Conservation (phyloP, 2,329 filamentous ascomycete species). For the Verruconis gallopava region DNA sequence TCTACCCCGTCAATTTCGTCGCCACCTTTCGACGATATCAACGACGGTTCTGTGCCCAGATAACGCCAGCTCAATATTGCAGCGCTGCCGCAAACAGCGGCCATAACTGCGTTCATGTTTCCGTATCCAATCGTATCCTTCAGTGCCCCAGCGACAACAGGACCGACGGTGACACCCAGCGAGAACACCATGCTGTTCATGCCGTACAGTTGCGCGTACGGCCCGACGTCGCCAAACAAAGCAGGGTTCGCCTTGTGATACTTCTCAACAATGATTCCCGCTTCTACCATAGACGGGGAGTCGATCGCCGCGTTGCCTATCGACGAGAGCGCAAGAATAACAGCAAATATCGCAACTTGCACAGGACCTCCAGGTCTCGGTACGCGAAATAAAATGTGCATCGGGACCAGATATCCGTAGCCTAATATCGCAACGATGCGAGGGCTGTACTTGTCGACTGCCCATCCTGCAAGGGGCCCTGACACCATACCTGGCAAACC, state of each 20-base stretch:
- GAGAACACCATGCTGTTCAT: constrained; percentile 52
- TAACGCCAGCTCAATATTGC: constrained; percentile 17
- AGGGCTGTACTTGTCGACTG: constrained; percentile 33
- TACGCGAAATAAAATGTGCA: constrained; percentile 28
- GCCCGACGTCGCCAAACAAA: constrained; percentile 42
- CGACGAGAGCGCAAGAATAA: constrained; percentile 19
- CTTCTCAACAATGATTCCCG: constrained; percentile 40
- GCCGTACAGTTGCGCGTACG: constrained; percentile 53
- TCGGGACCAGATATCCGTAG: constrained; percentile 31
- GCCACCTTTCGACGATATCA: too few species aligned
- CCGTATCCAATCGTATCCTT: constrained; percentile 42
- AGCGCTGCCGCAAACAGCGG: constrained; percentile 31
- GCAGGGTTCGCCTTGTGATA: constrained; percentile 43
- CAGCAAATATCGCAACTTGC: background rate
- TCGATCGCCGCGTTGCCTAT: constrained; percentile 41
- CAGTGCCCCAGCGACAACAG: constrained; percentile 40
- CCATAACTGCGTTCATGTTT: constrained; percentile 43
- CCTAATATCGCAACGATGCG: constrained; percentile 29
- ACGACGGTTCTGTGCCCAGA: background rate
- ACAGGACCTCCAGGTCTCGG: constrained; percentile 14
- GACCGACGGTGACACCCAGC: constrained; percentile 46
- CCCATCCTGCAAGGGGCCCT: constrained; percentile 35
- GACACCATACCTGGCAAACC: constrained; percentile 31
- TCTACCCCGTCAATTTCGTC: too few species aligned
- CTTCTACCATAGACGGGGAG: constrained; percentile 44